Conservation (phyloP, 305 asterid genomes). For the Coffea humblotiana region DNA sequence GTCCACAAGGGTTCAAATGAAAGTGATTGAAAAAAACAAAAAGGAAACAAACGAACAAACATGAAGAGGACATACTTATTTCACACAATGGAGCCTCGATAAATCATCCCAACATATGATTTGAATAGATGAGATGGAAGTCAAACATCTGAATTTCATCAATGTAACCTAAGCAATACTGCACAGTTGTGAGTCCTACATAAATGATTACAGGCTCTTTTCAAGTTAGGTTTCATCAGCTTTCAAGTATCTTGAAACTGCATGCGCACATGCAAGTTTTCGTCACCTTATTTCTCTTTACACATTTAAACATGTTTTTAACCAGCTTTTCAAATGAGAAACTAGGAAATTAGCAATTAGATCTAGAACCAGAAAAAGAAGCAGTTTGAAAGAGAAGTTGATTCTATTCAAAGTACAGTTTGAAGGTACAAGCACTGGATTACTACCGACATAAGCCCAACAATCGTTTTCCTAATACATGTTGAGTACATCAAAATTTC, state of each 20-base stretch:
- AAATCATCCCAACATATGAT: neutral
- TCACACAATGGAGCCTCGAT: neutral
- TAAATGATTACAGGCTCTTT: neutral
- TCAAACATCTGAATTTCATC: neutral
- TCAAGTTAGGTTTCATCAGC: neutral
- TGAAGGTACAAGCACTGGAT: neutral
- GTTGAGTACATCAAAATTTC: conserved; percentile 10
- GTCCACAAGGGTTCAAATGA: neutral
- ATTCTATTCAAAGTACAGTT: neutral
- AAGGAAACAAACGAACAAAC: neutral
- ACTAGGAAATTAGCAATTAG: neutral
- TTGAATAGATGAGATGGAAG: neutral
- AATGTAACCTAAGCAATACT: neutral
- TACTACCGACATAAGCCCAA: conserved; percentile 9
- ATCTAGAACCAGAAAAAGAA: neutral
- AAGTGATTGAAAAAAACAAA: neutral
- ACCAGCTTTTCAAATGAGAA: neutral
- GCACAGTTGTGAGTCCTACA: neutral
- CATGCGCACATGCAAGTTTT: neutral
- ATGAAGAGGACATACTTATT: neutral
- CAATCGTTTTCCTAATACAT: conserved; percentile 19
- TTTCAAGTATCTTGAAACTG: neutral
- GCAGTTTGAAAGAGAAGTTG: conserved; percentile 1
- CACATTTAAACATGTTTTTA: neutral
- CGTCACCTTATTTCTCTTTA: neutral